These are phyloP conservation scores for Chaetoceros tenuissimus DNA, from an alignment of 108 stramenopile genomes.

Conservation along the genomic window DNA sequence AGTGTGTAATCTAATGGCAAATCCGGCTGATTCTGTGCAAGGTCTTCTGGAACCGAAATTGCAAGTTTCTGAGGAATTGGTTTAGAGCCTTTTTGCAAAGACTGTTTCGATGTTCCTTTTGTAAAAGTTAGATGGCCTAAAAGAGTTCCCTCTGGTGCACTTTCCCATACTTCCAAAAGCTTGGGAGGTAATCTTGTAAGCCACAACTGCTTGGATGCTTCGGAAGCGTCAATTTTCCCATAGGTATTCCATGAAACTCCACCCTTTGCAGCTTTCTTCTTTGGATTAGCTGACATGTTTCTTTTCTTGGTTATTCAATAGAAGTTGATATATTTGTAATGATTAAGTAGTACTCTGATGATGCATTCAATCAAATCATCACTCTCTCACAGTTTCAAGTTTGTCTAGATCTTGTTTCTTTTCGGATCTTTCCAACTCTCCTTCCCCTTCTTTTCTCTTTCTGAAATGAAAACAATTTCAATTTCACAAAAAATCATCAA, in stretches of 20 bases:
- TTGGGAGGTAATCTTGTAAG: conserved; percentile 64
- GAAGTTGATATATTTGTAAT: too few species aligned
- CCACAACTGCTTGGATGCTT: conserved; percentile 34
- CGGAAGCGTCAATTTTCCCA: conserved; percentile 22
- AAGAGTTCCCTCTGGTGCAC: conserved; percentile 66
- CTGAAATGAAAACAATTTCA: too few species aligned
- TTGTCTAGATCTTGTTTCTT: background rate
- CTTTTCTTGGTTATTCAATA: too few species aligned
- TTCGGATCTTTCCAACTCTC: too few species aligned
- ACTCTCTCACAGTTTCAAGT: background rate
- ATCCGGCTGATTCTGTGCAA: conserved; percentile 29
- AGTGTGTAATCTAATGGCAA: conserved; percentile 74
- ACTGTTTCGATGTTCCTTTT: conserved; percentile 38
- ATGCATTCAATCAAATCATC: too few species aligned
- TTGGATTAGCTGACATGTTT: background rate
- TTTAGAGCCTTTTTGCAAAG: conserved; percentile 8
- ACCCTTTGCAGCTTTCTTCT: background rate
- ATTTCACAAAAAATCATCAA: too few species aligned
- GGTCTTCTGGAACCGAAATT: conserved; percentile 3
- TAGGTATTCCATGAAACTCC: conserved; percentile 9
- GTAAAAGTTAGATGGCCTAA: conserved; percentile 78
- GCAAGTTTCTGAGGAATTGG: conserved; percentile 17
- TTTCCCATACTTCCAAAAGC: conserved; percentile 59
- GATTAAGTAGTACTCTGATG: too few species aligned
- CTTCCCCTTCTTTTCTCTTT: too few species aligned